Conservation (phyloP, 2,329 filamentous ascomycete species). For the Aspergillus spinulosporus region DNA sequence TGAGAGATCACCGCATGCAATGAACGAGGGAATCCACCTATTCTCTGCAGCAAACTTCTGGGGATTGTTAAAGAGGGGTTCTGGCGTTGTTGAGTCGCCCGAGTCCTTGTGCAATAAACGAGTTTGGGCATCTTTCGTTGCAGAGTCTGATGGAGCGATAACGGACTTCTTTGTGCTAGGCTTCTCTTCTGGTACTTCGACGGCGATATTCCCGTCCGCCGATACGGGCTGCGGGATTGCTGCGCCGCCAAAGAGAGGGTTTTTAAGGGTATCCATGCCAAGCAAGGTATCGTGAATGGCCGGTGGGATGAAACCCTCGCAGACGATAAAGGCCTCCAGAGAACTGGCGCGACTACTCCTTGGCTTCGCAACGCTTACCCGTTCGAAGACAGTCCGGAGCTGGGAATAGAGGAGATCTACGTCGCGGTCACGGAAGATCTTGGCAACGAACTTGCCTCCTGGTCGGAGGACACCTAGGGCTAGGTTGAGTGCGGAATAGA, state of each 20-base stretch:
- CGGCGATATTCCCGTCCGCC: conserved; percentile 34
- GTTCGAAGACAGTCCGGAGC: conserved; percentile 83
- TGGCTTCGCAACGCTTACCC: conserved; percentile 89
- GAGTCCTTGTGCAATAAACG: conserved; percentile 47
- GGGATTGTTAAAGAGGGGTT: conserved; percentile 23
- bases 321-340: conserved; percentile 95
- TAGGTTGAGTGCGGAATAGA: conserved; percentile 91
- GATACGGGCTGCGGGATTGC: conserved; percentile 29
- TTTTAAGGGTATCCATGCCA: conserved; percentile 42
- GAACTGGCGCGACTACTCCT: conserved; percentile 93
- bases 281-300: conserved; percentile 50
- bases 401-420: conserved; percentile 96
- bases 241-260: conserved; percentile 44
- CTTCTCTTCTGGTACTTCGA: conserved; percentile 43
- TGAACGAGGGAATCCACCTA: conserved; percentile 89
- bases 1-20: conserved; percentile 95
- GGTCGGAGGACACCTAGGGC: conserved; percentile 89
- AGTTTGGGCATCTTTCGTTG: conserved; percentile 24
- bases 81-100: conserved; percentile 31
- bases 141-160: conserved; percentile 12
- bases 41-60: conserved; percentile 45
- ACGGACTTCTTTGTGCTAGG: conserved; percentile 38
- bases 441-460: conserved; percentile 94
- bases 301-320: conserved; percentile 80
- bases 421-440: conserved; percentile 93